Percentiles rank a stretch among this genome's conserved stretches.
Conservation (phyloP, 1,284 basidiomycete species). For the Boletellus deceptivus region DNA sequence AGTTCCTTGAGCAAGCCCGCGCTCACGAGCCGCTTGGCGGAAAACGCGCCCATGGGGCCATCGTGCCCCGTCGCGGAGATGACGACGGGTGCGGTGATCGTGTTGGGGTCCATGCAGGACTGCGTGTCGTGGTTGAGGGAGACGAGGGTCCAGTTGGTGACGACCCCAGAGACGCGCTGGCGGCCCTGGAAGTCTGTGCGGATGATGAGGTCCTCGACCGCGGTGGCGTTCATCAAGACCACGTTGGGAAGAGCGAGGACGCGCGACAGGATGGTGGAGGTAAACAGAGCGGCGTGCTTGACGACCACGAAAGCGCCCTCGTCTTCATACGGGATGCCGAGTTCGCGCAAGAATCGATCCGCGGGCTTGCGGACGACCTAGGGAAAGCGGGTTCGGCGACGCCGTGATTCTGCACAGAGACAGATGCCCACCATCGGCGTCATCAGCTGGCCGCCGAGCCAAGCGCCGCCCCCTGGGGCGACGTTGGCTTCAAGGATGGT, state of each 20-base stretch:
- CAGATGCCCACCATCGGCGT: constrained; percentile 62
- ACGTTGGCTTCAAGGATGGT: constrained; percentile 84
- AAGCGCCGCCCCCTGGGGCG: constrained; percentile 78
- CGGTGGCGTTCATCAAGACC: constrained; percentile 72
- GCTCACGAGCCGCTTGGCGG: constrained; percentile 78
- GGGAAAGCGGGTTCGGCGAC: neutral
- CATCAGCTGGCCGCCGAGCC: constrained; percentile 85
- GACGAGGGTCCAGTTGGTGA: constrained; percentile 85
- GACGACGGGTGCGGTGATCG: constrained; percentile 78
- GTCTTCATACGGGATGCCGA: constrained; percentile 80
- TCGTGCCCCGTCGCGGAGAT: constrained; percentile 73
- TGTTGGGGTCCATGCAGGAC: constrained; percentile 86
- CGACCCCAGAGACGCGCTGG: constrained; percentile 79
- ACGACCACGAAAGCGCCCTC: constrained; percentile 80
- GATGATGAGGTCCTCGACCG: constrained; percentile 76
- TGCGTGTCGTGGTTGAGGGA: constrained; percentile 81
- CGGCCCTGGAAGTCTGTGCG: constrained; percentile 55
- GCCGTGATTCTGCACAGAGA: neutral
- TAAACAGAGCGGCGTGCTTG: constrained; percentile 81
- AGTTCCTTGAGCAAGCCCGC: constrained; percentile 75
- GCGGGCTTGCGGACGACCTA: constrained; percentile 82
- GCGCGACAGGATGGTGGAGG: constrained; percentile 73
- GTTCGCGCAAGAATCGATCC: constrained; percentile 68
- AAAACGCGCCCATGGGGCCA: constrained; percentile 85
- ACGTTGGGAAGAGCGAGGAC: constrained; percentile 77